These are phyloP conservation scores for Neotropicomus parvogracilis DNA, from an alignment of 1,284 basidiomycete species.

Conservation along the genomic window DNA sequence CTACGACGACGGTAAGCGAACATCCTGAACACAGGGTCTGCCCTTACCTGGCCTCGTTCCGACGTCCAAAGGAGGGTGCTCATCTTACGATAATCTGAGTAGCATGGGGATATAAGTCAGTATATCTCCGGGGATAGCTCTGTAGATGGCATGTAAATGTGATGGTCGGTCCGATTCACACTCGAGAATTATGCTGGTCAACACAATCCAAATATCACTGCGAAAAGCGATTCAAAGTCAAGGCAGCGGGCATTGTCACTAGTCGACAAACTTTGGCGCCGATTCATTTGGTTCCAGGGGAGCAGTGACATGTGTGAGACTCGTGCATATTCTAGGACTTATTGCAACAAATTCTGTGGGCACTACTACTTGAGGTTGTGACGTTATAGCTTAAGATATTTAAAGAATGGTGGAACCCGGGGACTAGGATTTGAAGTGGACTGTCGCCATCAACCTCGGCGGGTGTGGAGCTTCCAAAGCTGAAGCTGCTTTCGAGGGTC, in stretches of 20 bases:
- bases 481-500: too few relatives aligned
- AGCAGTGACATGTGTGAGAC: neutral
- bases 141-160: conserved; percentile 40
- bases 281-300: conserved; percentile 3
- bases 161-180: neutral
- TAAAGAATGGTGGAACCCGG: neutral
- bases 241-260: neutral
- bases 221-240: neutral
- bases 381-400: conserved; percentile 8
- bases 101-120: conserved; percentile 45
- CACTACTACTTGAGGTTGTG: conserved; percentile 13
- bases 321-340: conserved; percentile 24
- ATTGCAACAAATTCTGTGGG: conserved; percentile 24
- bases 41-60: conserved; percentile 32
- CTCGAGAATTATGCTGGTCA: neutral
- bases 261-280: conserved; percentile 20
- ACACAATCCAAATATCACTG: conserved; percentile 49
- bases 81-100: conserved; percentile 47
- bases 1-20: conserved; percentile 14
- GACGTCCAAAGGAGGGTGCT: conserved; percentile 36
- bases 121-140: conserved; percentile 48
- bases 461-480: too few relatives aligned
- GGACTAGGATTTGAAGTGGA: too few relatives aligned
- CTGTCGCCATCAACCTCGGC: too few relatives aligned
- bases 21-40: neutral